Percentiles rank a stretch among this genome's conserved stretches.
Conservation (phyloP, 331 rosid species). For the Pyracantha coccinea region DNA sequence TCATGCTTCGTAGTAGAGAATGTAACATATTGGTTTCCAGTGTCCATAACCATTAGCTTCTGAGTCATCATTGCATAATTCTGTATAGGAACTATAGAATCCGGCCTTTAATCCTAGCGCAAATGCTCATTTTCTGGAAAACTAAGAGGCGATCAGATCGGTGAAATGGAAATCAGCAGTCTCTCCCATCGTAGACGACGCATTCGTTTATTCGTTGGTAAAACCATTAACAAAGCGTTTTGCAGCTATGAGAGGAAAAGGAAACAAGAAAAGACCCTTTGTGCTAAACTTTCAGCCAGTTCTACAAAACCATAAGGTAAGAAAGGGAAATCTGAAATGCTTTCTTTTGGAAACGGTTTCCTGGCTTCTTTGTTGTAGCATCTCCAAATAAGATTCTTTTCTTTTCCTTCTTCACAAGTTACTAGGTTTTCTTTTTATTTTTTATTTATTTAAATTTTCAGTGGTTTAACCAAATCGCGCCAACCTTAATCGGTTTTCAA, state of each 20-base stretch:
- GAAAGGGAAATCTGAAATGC: not conserved
- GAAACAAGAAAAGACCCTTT: not conserved
- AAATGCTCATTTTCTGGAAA: not conserved
- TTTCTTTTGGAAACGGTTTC: not conserved
- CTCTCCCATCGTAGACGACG: not conserved
- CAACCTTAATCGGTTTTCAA: too few species aligned
- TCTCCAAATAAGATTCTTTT: not conserved
- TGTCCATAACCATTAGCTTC: not conserved
- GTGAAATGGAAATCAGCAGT: not conserved
- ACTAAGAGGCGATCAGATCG: not conserved
- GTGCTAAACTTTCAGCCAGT: not conserved
- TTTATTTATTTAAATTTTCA: too few species aligned
- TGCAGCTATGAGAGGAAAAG: not conserved
- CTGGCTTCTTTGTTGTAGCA: not conserved
- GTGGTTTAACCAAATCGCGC: fast-evolving
- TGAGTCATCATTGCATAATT: not conserved
- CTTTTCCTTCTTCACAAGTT: not conserved
- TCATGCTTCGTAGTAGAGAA: not conserved
- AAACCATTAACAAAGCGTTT: not conserved
- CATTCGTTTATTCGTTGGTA: not conserved
- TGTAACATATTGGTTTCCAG: not conserved
- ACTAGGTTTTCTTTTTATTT: too few species aligned
- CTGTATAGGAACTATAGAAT: not conserved
- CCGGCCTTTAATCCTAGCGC: too few species aligned
- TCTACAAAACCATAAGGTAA: not conserved